Conservation (phyloP, 768 basidiomycete genomes). For the Lactarius sanguifluus region DNA sequence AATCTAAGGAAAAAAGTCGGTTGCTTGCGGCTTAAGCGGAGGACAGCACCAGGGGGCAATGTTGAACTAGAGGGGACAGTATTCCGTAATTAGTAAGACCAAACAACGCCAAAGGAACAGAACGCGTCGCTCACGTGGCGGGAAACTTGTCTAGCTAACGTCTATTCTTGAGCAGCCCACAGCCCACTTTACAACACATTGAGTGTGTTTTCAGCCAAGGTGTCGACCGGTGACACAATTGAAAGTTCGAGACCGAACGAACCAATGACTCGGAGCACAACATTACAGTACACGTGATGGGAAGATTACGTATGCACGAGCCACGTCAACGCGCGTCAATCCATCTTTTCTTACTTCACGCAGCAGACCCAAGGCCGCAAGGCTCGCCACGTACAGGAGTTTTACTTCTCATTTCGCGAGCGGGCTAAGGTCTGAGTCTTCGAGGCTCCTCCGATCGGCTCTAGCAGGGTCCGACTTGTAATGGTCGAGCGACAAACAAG, state of each 20-base stretch:
- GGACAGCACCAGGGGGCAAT: constrained; percentile 13
- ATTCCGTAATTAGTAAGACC: constrained; percentile 2
- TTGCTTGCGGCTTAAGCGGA: background rate
- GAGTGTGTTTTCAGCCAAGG: background rate
- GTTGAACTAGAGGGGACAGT: background rate
- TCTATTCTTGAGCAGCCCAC: background rate
- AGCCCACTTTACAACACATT: background rate
- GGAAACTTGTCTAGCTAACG: background rate
- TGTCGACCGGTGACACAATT: too few species aligned
- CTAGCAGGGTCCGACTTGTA: constrained; percentile 63
- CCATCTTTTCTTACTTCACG: constrained; percentile 23
- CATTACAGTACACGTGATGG: constrained; percentile 15
- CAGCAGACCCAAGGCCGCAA: constrained; percentile 62
- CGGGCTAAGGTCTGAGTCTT: constrained; percentile 85
- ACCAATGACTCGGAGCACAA: background rate
- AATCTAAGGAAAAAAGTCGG: background rate
- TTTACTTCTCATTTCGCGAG: constrained; percentile 49
- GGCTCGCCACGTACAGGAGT: constrained; percentile 59
- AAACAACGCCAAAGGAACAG: constrained; percentile 22
- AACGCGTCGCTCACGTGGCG: constrained; percentile 27
- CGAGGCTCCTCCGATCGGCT: constrained; percentile 59
- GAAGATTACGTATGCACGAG: constrained; percentile 17
- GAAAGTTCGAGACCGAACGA: background rate
- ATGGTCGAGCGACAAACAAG: constrained; percentile 65
- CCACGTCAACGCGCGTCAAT: background rate